These are phyloP conservation scores for Penicillium ochrochloron DNA, from an alignment of 495 filamentous ascomycete species.

Conservation along the genomic window DNA sequence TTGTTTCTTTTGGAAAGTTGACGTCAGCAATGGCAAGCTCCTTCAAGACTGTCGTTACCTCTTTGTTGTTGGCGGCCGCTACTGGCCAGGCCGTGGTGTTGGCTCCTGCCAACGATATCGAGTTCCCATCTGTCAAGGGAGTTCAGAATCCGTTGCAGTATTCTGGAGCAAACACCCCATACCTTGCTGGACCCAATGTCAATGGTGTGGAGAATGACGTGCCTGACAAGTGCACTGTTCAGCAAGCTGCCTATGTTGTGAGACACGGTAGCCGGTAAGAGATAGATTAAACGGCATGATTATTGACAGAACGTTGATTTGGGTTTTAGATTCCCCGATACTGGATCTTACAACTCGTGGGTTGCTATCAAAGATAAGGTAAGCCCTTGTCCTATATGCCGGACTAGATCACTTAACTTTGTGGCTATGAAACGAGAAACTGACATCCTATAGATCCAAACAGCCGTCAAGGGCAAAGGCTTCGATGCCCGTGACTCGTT, in stretches of 20 bases:
- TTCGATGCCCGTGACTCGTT: conserved; percentile 48
- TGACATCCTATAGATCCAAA: conserved; percentile 41
- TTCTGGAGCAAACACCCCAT: conserved; percentile 59
- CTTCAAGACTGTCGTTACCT: conserved; percentile 18
- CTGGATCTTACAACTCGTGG: conserved; percentile 58
- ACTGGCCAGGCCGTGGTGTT: conserved; percentile 22
- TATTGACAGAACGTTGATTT: background rate
- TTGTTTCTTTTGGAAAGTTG: background rate
- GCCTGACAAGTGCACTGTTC: conserved; percentile 56
- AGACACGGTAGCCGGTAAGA: conserved; percentile 60
- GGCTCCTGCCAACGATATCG: conserved; percentile 45
- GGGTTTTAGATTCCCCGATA: conserved; percentile 44
- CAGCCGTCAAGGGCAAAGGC: conserved; percentile 27
- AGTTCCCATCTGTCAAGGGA: conserved; percentile 36
- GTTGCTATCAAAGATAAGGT: conserved; percentile 50
- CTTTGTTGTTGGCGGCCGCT: conserved; percentile 16
- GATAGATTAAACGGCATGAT: background rate
- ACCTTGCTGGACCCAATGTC: conserved; percentile 60
- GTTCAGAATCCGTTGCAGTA: conserved; percentile 45
- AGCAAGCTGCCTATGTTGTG: conserved; percentile 56
- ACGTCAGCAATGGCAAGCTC: background rate
- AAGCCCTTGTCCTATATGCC: conserved; percentile 4
- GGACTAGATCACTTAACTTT: background rate
- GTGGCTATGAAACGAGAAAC: background rate
- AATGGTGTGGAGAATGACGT: conserved; percentile 52